Conservation (phyloP, 305 asterid genomes). For the Rubia tinctorum region DNA sequence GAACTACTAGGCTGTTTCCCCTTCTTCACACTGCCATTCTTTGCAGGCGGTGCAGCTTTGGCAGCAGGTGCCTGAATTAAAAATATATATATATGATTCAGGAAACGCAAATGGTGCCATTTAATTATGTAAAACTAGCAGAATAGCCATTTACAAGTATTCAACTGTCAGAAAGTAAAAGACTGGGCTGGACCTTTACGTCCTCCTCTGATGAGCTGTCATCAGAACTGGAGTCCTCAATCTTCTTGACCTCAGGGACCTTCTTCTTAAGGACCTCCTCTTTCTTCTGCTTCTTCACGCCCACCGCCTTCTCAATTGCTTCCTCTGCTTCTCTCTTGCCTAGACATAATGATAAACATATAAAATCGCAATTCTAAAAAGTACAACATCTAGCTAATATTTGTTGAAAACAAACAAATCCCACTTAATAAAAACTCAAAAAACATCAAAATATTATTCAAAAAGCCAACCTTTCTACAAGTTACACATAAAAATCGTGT, state of each 20-base stretch:
- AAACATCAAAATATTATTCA: too few species aligned
- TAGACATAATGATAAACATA: conserved; percentile 12
- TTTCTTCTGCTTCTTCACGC: conserved; percentile 56
- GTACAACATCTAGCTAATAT: neutral
- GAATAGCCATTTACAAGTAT: too few species aligned
- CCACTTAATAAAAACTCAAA: too few species aligned
- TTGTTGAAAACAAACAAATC: too few species aligned
- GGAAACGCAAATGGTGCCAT: too few species aligned
- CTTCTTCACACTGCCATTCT: conserved; percentile 19
- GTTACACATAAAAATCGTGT: neutral
- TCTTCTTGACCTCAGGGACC: conserved; percentile 32
- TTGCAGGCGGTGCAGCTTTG: conserved; percentile 11
- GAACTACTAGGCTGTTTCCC: conserved; percentile 20
- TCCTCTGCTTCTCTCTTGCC: conserved; percentile 79
- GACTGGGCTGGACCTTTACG: conserved; percentile 27
- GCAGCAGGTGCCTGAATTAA: conserved; percentile 12
- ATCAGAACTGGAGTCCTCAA: conserved; percentile 15
- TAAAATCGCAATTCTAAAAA: neutral
- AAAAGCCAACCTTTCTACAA: too few species aligned
- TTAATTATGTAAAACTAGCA: too few species aligned
- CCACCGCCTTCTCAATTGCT: conserved; percentile 32
- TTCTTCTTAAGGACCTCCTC: conserved; percentile 37
- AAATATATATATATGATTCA: too few species aligned
- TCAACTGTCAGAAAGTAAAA: too few species aligned
- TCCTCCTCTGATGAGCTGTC: conserved; percentile 31